Percentiles rank a stretch among this genome's conserved stretches.
Conservation (phyloP, 1,139 yeast species). For the Diutina sp. region DNA sequence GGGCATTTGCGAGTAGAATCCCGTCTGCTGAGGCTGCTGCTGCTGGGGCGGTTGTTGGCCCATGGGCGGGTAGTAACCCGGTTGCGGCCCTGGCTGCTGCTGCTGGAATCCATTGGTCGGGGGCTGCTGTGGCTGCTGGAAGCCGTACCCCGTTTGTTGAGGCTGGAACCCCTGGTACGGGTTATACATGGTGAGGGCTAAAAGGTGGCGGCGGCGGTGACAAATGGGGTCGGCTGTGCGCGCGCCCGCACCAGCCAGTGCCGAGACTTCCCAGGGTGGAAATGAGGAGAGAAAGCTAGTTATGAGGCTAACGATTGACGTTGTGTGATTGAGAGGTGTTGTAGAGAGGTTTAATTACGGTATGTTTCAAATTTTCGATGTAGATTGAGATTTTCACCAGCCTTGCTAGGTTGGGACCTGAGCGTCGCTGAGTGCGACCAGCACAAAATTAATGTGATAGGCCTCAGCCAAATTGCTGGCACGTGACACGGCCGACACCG, state of each 20-base stretch:
- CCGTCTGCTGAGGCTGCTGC: constrained; percentile 19
- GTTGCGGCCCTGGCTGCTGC: constrained; percentile 4
- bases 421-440: too few relatives aligned
- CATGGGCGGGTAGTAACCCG: constrained; percentile 4
- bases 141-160: constrained; percentile 12
- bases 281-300: too few relatives aligned
- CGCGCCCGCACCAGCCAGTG: not conserved
- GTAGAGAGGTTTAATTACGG: not conserved
- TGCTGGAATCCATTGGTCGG: constrained; percentile 8
- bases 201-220: not conserved
- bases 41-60: constrained; percentile 10
- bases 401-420: too few relatives aligned
- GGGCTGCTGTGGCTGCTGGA: constrained; percentile 10
- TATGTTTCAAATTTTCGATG: too few relatives aligned
- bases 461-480: not conserved
- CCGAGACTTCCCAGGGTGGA: not conserved
- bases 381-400: too few relatives aligned
- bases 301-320: too few relatives aligned
- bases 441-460: not conserved
- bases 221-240: not conserved
- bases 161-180: constrained; percentile 21
- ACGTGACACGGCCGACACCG: not conserved
- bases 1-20: constrained; percentile 8
- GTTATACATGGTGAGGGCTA: constrained; percentile 22
- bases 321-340: not conserved